These are phyloP conservation scores for Pseudogymnoascus sp. DNA, from an alignment of 2,329 filamentous ascomycete genomes.

Conservation along the genomic window DNA sequence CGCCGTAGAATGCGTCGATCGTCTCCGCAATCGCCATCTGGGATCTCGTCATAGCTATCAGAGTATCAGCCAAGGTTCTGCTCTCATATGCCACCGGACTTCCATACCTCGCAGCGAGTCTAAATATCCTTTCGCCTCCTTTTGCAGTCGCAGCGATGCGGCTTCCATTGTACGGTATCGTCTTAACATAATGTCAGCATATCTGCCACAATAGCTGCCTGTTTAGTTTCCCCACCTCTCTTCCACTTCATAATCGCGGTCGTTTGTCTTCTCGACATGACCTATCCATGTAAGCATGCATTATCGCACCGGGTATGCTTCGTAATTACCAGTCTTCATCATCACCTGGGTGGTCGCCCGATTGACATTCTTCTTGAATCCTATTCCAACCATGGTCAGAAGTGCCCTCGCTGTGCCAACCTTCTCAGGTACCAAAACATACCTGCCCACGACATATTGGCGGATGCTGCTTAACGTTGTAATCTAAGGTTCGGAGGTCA, in stretches of 20 bases:
- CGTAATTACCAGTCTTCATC: constrained; percentile 84
- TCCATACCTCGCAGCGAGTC: constrained; percentile 79
- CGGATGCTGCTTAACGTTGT: neutral
- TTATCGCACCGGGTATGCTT: neutral
- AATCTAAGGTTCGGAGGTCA: neutral
- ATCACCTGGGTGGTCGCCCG: constrained; percentile 98
- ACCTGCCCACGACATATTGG: constrained; percentile 67
- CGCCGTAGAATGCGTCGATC: constrained; percentile 98
- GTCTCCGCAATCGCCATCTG: constrained; percentile 99
- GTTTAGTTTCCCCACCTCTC: constrained; percentile 54
- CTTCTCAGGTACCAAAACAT: constrained; percentile 15
- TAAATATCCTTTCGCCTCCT: constrained; percentile 95
- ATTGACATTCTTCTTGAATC: constrained; percentile 95
- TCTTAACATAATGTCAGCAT: constrained; percentile 32
- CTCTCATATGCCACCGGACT: neutral
- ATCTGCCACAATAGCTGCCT: neutral
- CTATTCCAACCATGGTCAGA: constrained; percentile 33
- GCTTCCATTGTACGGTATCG: constrained; percentile 97
- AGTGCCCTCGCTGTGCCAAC: neutral
- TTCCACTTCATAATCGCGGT: constrained; percentile 97
- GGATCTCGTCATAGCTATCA: constrained; percentile 87
- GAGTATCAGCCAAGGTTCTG: constrained; percentile 10
- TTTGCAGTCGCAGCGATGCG: constrained; percentile 84
- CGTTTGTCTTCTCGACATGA: constrained; percentile 97
- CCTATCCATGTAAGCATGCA: constrained; percentile 40